Evolutionary conservation across 106 monocot species (phyloP).

Genomic region (Apostasia ramifera): DNA sequence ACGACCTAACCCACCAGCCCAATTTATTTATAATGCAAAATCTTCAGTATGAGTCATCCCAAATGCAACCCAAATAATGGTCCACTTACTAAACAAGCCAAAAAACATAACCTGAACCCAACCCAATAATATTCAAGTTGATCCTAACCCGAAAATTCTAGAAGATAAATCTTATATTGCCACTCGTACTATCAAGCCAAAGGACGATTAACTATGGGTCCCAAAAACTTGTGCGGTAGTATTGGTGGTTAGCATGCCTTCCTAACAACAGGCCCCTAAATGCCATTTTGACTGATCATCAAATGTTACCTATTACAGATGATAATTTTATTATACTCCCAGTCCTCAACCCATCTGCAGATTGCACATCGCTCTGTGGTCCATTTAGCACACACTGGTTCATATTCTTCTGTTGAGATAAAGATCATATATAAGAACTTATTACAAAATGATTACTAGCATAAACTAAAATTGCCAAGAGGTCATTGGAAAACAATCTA

Average conservation of each 20-base stretch:
- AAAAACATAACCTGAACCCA: no score
- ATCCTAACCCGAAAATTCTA: no score
- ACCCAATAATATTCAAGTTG: no score
- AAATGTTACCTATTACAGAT: slow-evolving; percentile 82
- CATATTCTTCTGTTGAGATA: slow-evolving; percentile 52
- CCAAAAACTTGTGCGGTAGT: no score
- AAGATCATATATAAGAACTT: slow-evolving; percentile 1
- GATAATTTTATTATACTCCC: slow-evolving; percentile 99
- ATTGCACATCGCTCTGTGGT: slow-evolving; percentile 96
- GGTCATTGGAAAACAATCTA: slow-evolving; percentile 9
- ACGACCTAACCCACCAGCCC: no score
- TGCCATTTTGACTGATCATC: no score
- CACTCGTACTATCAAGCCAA: not conserved
- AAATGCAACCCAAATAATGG: no score
- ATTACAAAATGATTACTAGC: not conserved
- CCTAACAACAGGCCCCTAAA: not conserved
- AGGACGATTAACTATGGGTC: not conserved
- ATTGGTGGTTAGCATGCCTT: not conserved
- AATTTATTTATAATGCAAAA: no score
- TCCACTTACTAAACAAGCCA: no score
- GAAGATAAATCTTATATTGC: no score
- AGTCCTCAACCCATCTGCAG: slow-evolving; percentile 98
- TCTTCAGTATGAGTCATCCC: no score
- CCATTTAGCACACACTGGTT: slow-evolving; percentile 87
- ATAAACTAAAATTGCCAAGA: slow-evolving; percentile 1